Evolutionary conservation across 176 grass and related monocot species (phyloP), one percentile per base, ranked within the genome.

Genomic region (Neostapfia colusana): DNA sequence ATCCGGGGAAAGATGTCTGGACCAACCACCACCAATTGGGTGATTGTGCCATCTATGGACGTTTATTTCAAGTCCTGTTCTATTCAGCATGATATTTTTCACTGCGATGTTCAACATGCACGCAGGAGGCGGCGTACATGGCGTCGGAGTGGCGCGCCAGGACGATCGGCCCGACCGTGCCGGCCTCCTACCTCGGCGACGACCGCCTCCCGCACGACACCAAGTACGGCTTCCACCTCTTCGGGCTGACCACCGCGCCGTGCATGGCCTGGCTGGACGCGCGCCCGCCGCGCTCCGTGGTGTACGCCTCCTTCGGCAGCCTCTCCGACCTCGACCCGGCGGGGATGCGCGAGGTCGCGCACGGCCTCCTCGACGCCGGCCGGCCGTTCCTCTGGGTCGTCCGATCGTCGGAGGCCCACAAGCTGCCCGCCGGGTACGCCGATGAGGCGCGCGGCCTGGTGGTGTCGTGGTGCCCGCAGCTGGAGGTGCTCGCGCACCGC

Each of bases 231-330:
- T 84, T 97, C 64, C 85, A 93, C 82, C 73, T 97, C 38, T 89
- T 73, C 85, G 65, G 76, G 8, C 93, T 80, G 48, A 85, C 81
- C 15, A 11, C 42, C 24, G 69, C 78, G 53, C 64, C 83, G 5
- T 93, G 90, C 83, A 49, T 89, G 66, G 21, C 65, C 0, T 91
- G 90, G 88, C 86, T 93, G 34, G 76, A 85, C 56, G 10, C 81
- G 1, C 73, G 81, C 35, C 84, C 72, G 5, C 26, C 90, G 0
- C 71, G 65, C 63, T 93, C 94, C 24, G 86, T 89, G 4, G 77
- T 97, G 41, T 97, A 85, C 78, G 81, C 51, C 36, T 91, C 90
- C 78, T 91, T 97, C 48, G 90, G 94, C 36, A 97, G 94, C 86
- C 78, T 97, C 49, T 80, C 78, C 0, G 15, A 72, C 63, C 57